phyloP scores from a whole-genome alignment of 2,329 filamentous ascomycete species.

The Pseudogymnoascus sp. region DNA sequence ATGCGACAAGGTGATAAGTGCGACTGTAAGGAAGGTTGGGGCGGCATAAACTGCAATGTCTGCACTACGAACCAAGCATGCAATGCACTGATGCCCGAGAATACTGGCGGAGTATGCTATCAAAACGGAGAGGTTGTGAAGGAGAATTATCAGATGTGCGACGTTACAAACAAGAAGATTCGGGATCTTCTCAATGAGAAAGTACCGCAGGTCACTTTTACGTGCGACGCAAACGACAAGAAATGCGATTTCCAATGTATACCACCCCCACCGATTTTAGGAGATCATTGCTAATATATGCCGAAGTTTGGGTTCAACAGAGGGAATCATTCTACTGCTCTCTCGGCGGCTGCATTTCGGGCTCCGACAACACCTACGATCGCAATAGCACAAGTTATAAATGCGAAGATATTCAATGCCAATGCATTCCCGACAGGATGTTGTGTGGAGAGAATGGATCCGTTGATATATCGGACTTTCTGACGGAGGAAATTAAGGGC shows the following conservation, averaged over 20 bases:
- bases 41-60: conserved; percentile 96
- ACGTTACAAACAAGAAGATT: conserved; percentile 95
- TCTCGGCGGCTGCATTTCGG: conserved; percentile 71
- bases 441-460: conserved; percentile 88
- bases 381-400: conserved; percentile 78
- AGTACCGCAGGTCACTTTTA: conserved; percentile 90
- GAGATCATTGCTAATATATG: conserved; percentile 17
- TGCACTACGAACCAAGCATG: conserved; percentile 80
- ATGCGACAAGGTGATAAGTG: conserved; percentile 67
- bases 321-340: conserved; percentile 95
- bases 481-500: conserved; percentile 74
- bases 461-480: conserved; percentile 85
- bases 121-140: conserved; percentile 84
- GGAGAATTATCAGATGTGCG: conserved; percentile 95
- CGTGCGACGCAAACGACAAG: conserved; percentile 66
- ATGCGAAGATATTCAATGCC: conserved; percentile 78
- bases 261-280: conserved; percentile 25
- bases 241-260: conserved; percentile 93
- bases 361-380: conserved; percentile 57
- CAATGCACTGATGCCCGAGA: conserved; percentile 77
- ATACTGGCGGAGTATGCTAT: conserved; percentile 82
- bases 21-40: conserved; percentile 88
- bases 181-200: conserved; percentile 75
- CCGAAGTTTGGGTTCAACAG: conserved; percentile 83
- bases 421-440: conserved; percentile 85